Conservation (phyloP, 371 early-diverging fungal species). For the Lichtheimia ramosa region DNA sequence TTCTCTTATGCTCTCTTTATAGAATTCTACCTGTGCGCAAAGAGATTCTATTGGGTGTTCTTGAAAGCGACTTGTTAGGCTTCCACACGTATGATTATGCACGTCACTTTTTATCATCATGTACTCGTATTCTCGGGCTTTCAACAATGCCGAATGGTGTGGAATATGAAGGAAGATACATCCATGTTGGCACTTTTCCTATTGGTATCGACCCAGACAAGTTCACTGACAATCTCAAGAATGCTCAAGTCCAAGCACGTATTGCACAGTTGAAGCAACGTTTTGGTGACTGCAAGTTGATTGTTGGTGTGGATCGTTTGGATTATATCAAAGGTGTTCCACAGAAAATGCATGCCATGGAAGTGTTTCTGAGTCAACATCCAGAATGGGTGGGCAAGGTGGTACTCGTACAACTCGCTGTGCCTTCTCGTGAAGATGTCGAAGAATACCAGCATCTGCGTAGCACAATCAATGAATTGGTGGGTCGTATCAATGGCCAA, state of each 20-base stretch:
- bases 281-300: constrained; percentile 88
- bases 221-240: constrained; percentile 82
- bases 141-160: constrained; percentile 91
- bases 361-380: constrained; percentile 87
- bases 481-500: constrained; percentile 96
- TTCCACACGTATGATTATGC: constrained; percentile 99
- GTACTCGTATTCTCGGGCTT: constrained; percentile 92
- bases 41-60: constrained; percentile 90
- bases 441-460: constrained; percentile 96
- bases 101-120: constrained; percentile 96
- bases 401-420: constrained; percentile 97
- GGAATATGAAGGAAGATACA: constrained; percentile 84
- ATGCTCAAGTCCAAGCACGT: constrained; percentile 66
- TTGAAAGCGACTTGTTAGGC: constrained; percentile 91
- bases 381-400: constrained; percentile 95
- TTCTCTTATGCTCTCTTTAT: not conserved
- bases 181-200: constrained; percentile 97
- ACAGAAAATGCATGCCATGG: constrained; percentile 95
- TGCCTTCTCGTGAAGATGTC: constrained; percentile 96
- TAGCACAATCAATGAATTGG: constrained; percentile 90
- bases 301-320: constrained; percentile 98
- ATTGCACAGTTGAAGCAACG: constrained; percentile 80
- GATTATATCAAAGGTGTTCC: constrained; percentile 99
- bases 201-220: constrained; percentile 99
- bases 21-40: constrained; percentile 89